Evolutionary conservation across 2,329 filamentous ascomycete genomes (phyloP), one percentile per base, ranked within the genome.

Genomic region (Aureobasidium sp.): DNA sequence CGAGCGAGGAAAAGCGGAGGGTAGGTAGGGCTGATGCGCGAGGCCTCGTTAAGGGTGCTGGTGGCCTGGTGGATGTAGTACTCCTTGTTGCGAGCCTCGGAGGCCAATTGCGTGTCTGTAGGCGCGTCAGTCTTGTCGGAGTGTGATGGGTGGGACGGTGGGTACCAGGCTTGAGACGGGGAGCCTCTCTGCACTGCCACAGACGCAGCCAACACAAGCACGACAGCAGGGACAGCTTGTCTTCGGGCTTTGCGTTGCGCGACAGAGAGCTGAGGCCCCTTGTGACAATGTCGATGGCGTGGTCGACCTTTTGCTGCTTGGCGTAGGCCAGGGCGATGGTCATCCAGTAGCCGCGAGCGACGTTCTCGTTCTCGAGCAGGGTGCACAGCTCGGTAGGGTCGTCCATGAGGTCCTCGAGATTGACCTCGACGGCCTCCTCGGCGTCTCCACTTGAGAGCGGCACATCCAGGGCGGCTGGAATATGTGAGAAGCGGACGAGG

Each of bases 261-360:
- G 66, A 61, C 69, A 91, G 85, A 68, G 89, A 90, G 64, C 83
- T 82, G 68, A 90, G 81, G 53, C 90, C 91, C 70, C 90, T 88
- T 55, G 87, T 85, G 67, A 88, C 75, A 61, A 88, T 85, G 65
- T 87, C 85, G 64, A 88, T 83, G 57, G 85, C 86, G 77, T 94
- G 89, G 72, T 97, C 92, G 65, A 94, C 85, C 77, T 96, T 96
- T 72, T 88, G 87, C 77, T 96, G 91, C 78, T 97, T 99, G 44
- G 94, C 93, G 72, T 99, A 99, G 52, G 93, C 93, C 63, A 97
- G 82, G 45, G 95, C 90, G 67, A 97, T 94, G n/a, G 91, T 93
- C 81, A 99, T 93, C 95, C 95, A 99, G 68, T 95, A 95, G 58
- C 87, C 90, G 70, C 93, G 91, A 41, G 90, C 88, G 17, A 91